phyloP scores from a whole-genome alignment of 176 grass and related monocot genomes.

The Lolium perenne region DNA sequence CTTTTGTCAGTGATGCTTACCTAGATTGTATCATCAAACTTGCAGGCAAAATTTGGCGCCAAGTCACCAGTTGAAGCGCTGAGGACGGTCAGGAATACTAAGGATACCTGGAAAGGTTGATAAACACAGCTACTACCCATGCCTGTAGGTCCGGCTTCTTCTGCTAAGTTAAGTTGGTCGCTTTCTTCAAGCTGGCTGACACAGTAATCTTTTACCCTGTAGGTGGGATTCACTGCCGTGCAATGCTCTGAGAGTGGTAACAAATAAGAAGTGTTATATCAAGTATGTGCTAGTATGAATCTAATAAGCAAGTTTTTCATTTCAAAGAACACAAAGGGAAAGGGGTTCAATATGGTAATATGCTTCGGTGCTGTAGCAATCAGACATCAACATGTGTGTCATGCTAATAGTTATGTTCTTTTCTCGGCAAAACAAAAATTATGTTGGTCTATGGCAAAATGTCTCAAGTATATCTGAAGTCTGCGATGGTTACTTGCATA shows the following conservation, averaged over 20 bases:
- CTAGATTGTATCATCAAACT: neutral
- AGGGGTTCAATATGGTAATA: neutral
- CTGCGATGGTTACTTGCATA: neutral
- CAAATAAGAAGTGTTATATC: conserved; percentile 30
- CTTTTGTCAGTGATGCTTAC: conserved; percentile 34
- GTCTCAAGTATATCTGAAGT: conserved; percentile 16
- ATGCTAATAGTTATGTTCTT: neutral
- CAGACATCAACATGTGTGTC: neutral
- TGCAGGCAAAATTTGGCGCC: conserved; percentile 72
- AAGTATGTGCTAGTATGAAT: conserved; percentile 12
- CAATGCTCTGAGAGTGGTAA: conserved; percentile 43
- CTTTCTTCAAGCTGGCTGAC: conserved; percentile 26
- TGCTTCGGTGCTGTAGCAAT: conserved; percentile 2
- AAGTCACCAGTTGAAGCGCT: conserved; percentile 69
- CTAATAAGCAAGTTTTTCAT: neutral
- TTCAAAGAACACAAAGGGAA: neutral
- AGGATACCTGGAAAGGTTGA: conserved; percentile 97
- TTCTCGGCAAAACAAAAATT: neutral
- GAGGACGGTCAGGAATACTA: conserved; percentile 71
- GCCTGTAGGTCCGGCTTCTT: conserved; percentile 21
- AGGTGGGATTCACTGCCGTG: conserved; percentile 37
- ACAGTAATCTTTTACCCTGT: conserved; percentile 37
- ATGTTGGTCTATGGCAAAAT: conserved; percentile 21
- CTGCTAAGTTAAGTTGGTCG: neutral
- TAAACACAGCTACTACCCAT: neutral